These are phyloP conservation scores for Metschnikowia arizonensis DNA, from an alignment of 805 yeast genomes.

Conservation along the genomic window DNA sequence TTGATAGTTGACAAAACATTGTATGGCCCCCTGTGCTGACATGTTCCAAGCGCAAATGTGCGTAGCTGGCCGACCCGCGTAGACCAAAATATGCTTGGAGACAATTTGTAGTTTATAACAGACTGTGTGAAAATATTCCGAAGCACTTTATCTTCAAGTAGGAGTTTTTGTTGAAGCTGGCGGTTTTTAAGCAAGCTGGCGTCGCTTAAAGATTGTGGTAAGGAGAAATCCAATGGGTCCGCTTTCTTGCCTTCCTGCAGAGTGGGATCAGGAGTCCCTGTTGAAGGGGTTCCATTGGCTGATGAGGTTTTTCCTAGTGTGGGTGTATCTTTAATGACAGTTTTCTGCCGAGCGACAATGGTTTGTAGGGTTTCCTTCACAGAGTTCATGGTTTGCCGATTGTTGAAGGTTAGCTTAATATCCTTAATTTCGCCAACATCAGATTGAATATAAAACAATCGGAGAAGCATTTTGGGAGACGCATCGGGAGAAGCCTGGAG, in stretches of 20 bases:
- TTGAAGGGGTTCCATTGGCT: constrained; percentile 11
- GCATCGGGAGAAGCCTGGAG: constrained; percentile 69
- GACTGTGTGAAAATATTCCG: constrained; percentile 81
- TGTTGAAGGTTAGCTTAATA: constrained; percentile 56
- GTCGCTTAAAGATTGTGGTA: constrained; percentile 31
- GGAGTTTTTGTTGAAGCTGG: constrained; percentile 71
- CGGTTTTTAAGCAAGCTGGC: constrained; percentile 61
- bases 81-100: constrained; percentile 83
- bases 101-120: constrained; percentile 71
- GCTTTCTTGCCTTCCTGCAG: constrained; percentile 4
- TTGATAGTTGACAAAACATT: constrained; percentile 90
- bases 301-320: constrained; percentile 7
- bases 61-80: constrained; percentile 74
- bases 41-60: constrained; percentile 77
- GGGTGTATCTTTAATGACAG: constrained; percentile 41
- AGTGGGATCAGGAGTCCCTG: constrained; percentile 21
- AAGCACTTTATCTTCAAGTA: constrained; percentile 63
- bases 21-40: constrained; percentile 89
- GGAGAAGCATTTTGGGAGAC: constrained; percentile 63
- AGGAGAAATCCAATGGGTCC: constrained; percentile 20
- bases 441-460: constrained; percentile 44
- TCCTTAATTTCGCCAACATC: constrained; percentile 31
- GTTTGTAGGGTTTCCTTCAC: constrained; percentile 65
- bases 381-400: constrained; percentile 70
- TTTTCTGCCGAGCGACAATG: constrained; percentile 61